Evolutionary conservation across 2,329 filamentous ascomycete genomes (phyloP).

Genomic region (Colletotrichum falcatum): DNA sequence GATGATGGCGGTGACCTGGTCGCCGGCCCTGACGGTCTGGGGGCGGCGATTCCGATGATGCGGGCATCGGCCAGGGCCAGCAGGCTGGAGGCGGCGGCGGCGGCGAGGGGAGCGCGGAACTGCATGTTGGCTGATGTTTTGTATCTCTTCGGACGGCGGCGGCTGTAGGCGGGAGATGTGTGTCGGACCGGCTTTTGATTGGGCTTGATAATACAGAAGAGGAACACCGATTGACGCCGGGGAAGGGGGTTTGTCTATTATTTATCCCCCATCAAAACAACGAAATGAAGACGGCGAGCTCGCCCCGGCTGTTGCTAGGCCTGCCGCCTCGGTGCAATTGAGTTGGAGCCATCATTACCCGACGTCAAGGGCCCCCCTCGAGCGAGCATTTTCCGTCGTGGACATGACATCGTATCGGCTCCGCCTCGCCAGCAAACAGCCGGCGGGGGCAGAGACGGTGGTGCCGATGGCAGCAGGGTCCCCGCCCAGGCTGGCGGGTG

Average conservation of each 20-base stretch:
- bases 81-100: constrained; percentile 43
- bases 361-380: constrained; percentile 22
- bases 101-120: constrained; percentile 44
- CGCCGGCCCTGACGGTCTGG: constrained; percentile 54
- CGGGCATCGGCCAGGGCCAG: constrained; percentile 50
- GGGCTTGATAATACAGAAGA: not conserved
- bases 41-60: constrained; percentile 58
- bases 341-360: constrained; percentile 5
- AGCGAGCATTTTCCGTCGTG: constrained; percentile 7
- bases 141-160: no score
- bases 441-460: no score
- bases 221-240: accelerated
- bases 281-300: not conserved
- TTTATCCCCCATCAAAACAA: constrained; percentile 11
- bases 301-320: not conserved
- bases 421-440: not conserved
- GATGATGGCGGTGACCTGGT: constrained; percentile 51
- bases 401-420: constrained; percentile 22
- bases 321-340: no score
- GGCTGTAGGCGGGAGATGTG: not conserved
- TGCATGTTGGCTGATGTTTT: constrained; percentile 38
- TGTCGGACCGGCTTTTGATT: not conserved
- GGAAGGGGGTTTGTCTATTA: constrained; percentile 1
- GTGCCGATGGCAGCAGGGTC: no score
- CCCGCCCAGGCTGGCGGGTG: no score